Evolutionary conservation across 306 rosid genomes (phyloP).

Genomic region (Inga leiocalycina): DNA sequence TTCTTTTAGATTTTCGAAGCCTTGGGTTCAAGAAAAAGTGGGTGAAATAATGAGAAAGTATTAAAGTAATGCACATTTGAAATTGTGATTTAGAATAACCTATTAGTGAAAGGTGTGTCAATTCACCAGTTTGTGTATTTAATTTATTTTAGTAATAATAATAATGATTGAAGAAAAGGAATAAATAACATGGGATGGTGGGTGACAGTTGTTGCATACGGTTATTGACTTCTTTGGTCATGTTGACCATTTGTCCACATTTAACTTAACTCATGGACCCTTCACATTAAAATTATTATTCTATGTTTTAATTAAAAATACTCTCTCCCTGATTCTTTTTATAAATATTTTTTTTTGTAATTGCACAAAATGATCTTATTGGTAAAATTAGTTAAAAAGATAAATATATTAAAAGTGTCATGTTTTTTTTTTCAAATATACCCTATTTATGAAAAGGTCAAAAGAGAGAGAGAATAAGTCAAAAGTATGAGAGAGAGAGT

Average conservation of each 20-base stretch:
- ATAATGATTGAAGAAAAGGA: neutral
- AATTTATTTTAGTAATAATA: neutral
- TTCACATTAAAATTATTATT: too few species aligned
- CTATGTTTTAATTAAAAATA: too few species aligned
- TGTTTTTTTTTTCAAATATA: too few species aligned
- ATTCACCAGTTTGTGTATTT: neutral
- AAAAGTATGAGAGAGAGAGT: too few species aligned
- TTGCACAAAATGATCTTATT: too few species aligned
- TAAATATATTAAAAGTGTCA: too few species aligned
- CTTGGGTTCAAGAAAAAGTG: neutral
- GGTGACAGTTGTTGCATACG: slow-evolving; percentile 31
- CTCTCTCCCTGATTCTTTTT: too few species aligned
- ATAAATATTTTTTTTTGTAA: too few species aligned
- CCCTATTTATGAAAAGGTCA: too few species aligned
- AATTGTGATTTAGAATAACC: slow-evolving; percentile 1
- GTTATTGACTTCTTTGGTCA: slow-evolving; percentile 18
- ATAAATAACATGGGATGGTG: neutral
- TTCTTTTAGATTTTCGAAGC: neutral
- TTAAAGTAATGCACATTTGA: slow-evolving; percentile 22
- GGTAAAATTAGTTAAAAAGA: too few species aligned
- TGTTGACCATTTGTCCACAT: neutral
- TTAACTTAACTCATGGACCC: too few species aligned
- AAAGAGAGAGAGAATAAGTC: too few species aligned
- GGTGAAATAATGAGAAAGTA: neutral
- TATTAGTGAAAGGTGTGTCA: slow-evolving; percentile 21